Conservation (phyloP, 768 basidiomycete species). For the Nevesoporus exiguus region DNA sequence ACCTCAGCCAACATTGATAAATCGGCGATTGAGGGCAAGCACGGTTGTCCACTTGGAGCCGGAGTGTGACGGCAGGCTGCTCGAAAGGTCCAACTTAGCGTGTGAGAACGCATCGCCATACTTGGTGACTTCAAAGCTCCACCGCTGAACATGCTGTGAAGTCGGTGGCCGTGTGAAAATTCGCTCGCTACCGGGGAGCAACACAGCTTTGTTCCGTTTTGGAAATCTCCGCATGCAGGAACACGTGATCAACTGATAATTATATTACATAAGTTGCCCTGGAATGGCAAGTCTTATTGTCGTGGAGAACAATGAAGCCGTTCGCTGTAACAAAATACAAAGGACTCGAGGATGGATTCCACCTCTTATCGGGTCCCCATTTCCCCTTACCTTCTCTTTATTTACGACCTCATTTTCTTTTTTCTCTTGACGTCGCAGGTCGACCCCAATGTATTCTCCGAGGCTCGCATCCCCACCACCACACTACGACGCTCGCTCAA, state of each 20-base stretch:
- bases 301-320: conserved; percentile 25
- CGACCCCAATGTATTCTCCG: conserved; percentile 35
- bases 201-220: no score
- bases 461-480: conserved; percentile 45
- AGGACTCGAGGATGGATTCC: conserved; percentile 13
- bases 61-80: no score
- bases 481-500: conserved; percentile 52
- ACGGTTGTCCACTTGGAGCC: no score
- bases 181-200: no score
- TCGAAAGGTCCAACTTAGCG: no score
- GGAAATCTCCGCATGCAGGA: no score
- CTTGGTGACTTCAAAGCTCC: no score
- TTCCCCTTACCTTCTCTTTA: conserved; percentile 6
- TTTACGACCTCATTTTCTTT: conserved; percentile 11
- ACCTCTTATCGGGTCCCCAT: conserved; percentile 13
- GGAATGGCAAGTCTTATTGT: conserved; percentile 30
- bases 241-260: conserved; percentile 8
- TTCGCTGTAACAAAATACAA: conserved; percentile 18
- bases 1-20: neutral
- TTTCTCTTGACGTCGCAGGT: conserved; percentile 34
- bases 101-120: no score
- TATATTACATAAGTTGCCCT: conserved; percentile 11
- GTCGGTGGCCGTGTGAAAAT: no score
- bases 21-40: no score
- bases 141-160: no score